Evolutionary conservation across 768 basidiomycete species (phyloP), one percentile per base, ranked within the genome.

Genomic region (Boletellus ananas): DNA sequence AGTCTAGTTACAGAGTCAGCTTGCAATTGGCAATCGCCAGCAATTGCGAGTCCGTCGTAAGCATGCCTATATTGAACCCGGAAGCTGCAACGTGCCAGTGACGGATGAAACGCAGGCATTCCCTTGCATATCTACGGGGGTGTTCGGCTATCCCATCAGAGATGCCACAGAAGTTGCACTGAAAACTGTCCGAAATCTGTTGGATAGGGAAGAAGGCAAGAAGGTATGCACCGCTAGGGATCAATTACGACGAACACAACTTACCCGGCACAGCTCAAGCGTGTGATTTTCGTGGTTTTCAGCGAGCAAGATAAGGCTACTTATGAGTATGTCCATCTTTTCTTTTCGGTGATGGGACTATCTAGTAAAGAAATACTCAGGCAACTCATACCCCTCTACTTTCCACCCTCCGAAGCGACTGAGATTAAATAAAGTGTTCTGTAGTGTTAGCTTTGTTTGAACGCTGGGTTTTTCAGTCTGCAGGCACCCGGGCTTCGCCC

Each of bases 81-180:
- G 29, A 34, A 42, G 7, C 23, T 2, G 11, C 44, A 31, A 41
- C 21, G 2, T 25, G 23, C 23, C 23, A 25, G 23, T 29, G 25
- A 34, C 10, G 6, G 29, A 45, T 25, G 33, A 18, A 43, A 21
- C 31, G 23, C 43, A 91, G 90, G 88, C 88, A 4, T 90, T 92
- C 57, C 85, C 85, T 6, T 84, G 81, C 6, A 80, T 93, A 44
- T 91, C 90, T 4, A 90, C 89, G 0, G 90, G 79, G 0, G 72
- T 89, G 14, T 93, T 89, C 53, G 78, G 84, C 3, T 92, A 91
- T 66, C 90, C 90, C 1, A 81, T 89, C 39, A 67, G 69, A 38
- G 81, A 80, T 55, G 90, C 90, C 0, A 84, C 90, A 0, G 77
- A 78, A 27, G 75, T 92, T 45, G 89, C 90, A 3, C 64, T 91